Conservation (phyloP, 495 filamentous ascomycete genomes). For the Aspergillus bridgeri region DNA sequence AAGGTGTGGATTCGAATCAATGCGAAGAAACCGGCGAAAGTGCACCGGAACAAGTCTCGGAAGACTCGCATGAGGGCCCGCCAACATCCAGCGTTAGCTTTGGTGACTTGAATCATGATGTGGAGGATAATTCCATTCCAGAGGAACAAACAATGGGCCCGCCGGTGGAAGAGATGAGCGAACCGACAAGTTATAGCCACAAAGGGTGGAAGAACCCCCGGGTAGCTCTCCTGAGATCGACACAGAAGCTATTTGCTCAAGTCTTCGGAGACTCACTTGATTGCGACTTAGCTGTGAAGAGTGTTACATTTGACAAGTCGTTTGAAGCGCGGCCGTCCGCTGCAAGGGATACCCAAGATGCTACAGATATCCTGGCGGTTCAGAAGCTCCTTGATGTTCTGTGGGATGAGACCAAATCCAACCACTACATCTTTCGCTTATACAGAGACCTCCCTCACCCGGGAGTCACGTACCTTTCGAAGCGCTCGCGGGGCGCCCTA, state of each 20-base stretch:
- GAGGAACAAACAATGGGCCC: background rate
- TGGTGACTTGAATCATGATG: background rate
- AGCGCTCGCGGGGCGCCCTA: slow-evolving; percentile 57
- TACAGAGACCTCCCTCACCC: slow-evolving; percentile 63
- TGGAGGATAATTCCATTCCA: background rate
- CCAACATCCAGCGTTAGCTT: background rate
- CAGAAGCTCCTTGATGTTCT: slow-evolving; percentile 41
- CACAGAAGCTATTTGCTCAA: slow-evolving; percentile 17
- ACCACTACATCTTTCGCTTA: slow-evolving; percentile 53
- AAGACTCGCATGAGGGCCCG: background rate
- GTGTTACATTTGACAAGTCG: slow-evolving; percentile 40
- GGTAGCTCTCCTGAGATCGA: slow-evolving; percentile 9
- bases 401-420: slow-evolving; percentile 39
- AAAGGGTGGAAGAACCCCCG: slow-evolving; percentile 10
- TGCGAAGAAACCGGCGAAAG: background rate
- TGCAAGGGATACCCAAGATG: slow-evolving; percentile 13
- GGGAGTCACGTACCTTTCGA: slow-evolving; percentile 60
- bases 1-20: slow-evolving; percentile 2
- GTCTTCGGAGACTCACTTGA: slow-evolving; percentile 15
- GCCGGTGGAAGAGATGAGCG: background rate
- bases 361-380: slow-evolving; percentile 32
- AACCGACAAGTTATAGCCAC: slow-evolving; percentile 6
- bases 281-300: slow-evolving; percentile 56
- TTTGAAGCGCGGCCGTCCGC: background rate
- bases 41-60: background rate